Base-by-base conservation (phyloP, 1,139 yeast species). In the Nadsonia commutata region DNA sequence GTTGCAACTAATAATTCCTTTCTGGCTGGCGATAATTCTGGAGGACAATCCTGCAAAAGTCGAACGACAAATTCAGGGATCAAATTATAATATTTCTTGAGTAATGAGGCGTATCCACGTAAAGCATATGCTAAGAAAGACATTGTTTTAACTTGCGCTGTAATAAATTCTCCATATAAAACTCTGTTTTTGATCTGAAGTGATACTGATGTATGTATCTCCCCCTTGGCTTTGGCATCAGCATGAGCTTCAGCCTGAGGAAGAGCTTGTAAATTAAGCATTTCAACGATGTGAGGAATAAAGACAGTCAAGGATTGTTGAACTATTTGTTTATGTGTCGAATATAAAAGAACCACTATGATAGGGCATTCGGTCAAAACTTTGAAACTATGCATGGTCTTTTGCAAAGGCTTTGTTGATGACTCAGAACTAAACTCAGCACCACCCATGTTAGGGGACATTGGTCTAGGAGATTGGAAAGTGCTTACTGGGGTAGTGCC, bases 61-160 rank as follows among this genome's bases (percentile, higher is more conserved):
- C 97, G 68, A 47, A 90, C 74, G 23, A 90, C 83, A 42, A 88
- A 75, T 49, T 83, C 94, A 0, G 99, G 98, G 3, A 93, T 85
- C 20, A 71, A 66, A 44, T 70, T 68, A 27, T 79, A 74, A 48
- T 83, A 85, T 48, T 76, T 78, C 45, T 59, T 57, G 51, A 90
- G 63, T 41, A 77, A 78, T 31, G 76, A 72, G 1, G 94, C 78
- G 54, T 80, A 82, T 7, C 94, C 90, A 51, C 97, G 73, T 38
- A 93, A 79, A 51, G 88, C 86, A 59, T 88, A 93, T 0, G 98
- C 97, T 56, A 93, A 67, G 52, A 93, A 90, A 0, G 96, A 85
- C 44, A 95, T 93, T 1, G 97, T 95, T 59, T 93, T 93, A 37
- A 93, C 95, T 62, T 93, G 99, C n/a, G 95, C 93, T 37, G 84